A percentile compares a stretch with the other conserved stretches of the same genome.
These are phyloP conservation scores for Sclerospora graminicola DNA, from an alignment of 352 stramenopile species.

Conservation along the genomic window DNA sequence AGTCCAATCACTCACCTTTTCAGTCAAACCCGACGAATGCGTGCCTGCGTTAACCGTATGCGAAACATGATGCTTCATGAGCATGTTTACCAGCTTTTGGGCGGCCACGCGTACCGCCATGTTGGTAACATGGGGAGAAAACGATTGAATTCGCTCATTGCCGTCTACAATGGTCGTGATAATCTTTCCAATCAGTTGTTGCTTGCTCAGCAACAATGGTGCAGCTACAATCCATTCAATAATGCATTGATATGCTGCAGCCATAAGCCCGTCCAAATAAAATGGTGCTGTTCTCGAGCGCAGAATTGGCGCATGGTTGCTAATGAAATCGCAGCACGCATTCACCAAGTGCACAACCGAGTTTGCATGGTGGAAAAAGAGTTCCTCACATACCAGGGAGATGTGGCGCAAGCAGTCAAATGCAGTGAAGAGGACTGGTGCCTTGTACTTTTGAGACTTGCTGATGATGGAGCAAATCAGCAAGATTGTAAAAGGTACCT, in stretches of 20 bases:
- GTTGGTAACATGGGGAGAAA: constrained; percentile 35
- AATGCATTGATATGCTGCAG: constrained; percentile 67
- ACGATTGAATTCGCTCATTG: constrained; percentile 58
- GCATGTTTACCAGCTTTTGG: constrained; percentile 73
- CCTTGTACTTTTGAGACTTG: constrained; percentile 76
- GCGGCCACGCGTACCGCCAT: constrained; percentile 58
- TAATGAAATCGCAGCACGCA: constrained; percentile 81
- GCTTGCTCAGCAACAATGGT: constrained; percentile 60
- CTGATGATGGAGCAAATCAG: constrained; percentile 76
- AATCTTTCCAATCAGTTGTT: constrained; percentile 68
- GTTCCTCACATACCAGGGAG: constrained; percentile 62
- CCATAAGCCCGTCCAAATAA: constrained; percentile 79
- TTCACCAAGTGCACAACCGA: constrained; percentile 78
- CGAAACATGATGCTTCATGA: constrained; percentile 83
- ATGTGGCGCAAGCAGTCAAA: constrained; percentile 81
- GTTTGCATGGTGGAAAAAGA: constrained; percentile 66
- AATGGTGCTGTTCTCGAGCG: constrained; percentile 63
- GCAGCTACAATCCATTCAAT: constrained; percentile 79
- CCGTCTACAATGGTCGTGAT: constrained; percentile 75
- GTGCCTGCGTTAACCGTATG: constrained; percentile 33
- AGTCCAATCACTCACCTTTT: constrained; percentile 31
- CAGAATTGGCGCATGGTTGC: constrained; percentile 59
- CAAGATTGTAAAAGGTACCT: constrained; percentile 79
- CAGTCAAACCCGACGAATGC: constrained; percentile 39
- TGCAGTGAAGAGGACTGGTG: constrained; percentile 74